Evolutionary conservation across 768 basidiomycete genomes (phyloP), one percentile per base, ranked within the genome.

Genomic region (Trametes meyenii): DNA sequence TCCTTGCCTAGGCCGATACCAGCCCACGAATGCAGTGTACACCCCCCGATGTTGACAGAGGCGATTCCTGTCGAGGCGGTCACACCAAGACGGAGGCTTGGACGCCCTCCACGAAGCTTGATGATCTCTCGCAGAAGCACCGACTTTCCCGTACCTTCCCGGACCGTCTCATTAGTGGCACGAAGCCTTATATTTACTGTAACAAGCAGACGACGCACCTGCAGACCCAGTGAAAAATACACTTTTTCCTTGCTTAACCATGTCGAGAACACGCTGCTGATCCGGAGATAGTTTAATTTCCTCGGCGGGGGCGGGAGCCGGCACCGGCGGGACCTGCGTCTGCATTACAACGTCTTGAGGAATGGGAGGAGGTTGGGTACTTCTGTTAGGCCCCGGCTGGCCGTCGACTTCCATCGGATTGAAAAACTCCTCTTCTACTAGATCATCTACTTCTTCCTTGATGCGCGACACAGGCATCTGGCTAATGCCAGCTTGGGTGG

Each of bases 141-240:
- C 0, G 92, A 94, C 74, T 95, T 95, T 24, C 92, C 92, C 1
- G 92, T 94, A 24, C 86, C 86, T 86, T 53, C 4, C 38, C 21
- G 4, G 29, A 33, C 29, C 29, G 29, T 33, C 29, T 8, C 13
- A 12, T 45, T 8, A 46, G 46, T 7, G 44, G 42, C 33, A 17
- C 19, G 7, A 43, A 42, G 36, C 40, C 44, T 39, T 35, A 26
- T 19, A 2, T 4, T 21, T 13, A 17, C 17, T 39, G 26, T 12
- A 39, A 29, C 33, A 59, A 16, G 17, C 17, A 7, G 13, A 17
- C 13, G 17, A 73, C 71, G 29, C 53, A 87, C 91, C 92, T 54
- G 93, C 93, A 17, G 89, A 88, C 1, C 93, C 93, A 0, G 92
- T 94, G 71, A 94, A 94, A 74, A 94, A 94, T 8, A 94, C 84